Percentiles rank a stretch among this genome's conserved stretches.
Conservation (phyloP, 2,329 filamentous ascomycete species). For the Mollisiaceae sp. region DNA sequence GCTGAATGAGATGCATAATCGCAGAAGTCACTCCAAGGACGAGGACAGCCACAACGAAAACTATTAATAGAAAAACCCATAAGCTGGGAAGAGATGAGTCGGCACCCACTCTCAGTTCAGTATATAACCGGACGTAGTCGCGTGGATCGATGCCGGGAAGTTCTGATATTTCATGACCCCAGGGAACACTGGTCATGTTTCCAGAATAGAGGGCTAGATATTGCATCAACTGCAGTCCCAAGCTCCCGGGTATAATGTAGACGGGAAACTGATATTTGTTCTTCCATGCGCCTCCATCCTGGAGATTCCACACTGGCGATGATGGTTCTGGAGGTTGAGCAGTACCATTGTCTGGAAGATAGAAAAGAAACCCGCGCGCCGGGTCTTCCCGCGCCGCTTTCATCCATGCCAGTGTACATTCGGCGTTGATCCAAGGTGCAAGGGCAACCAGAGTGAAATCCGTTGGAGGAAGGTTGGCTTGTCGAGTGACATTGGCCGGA, state of each 20-base stretch:
- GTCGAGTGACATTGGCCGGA: constrained; percentile 75
- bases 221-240: constrained; percentile 71
- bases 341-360: constrained; percentile 60
- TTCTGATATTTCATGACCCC: constrained; percentile 59
- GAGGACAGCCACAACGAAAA: constrained; percentile 72
- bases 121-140: constrained; percentile 67
- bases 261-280: constrained; percentile 75
- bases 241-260: constrained; percentile 75
- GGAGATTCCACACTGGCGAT: constrained; percentile 71
- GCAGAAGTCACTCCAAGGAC: constrained; percentile 71
- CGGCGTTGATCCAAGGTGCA: constrained; percentile 80
- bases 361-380: constrained; percentile 68
- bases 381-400: constrained; percentile 61
- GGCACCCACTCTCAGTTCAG: constrained; percentile 55
- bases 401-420: constrained; percentile 78
- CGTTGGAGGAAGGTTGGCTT: constrained; percentile 67
- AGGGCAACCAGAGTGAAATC: constrained; percentile 80
- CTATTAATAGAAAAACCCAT: constrained; percentile 79
- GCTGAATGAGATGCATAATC: constrained; percentile 79
- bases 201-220: constrained; percentile 80
- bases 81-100: constrained; percentile 66
- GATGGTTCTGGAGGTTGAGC: constrained; percentile 68
- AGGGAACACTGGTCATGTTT: constrained; percentile 66
- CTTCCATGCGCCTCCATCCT: constrained; percentile 75
- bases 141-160: constrained; percentile 59